Conservation (phyloP, 2,329 filamentous ascomycete genomes). For the Fusarium marasasianum region DNA sequence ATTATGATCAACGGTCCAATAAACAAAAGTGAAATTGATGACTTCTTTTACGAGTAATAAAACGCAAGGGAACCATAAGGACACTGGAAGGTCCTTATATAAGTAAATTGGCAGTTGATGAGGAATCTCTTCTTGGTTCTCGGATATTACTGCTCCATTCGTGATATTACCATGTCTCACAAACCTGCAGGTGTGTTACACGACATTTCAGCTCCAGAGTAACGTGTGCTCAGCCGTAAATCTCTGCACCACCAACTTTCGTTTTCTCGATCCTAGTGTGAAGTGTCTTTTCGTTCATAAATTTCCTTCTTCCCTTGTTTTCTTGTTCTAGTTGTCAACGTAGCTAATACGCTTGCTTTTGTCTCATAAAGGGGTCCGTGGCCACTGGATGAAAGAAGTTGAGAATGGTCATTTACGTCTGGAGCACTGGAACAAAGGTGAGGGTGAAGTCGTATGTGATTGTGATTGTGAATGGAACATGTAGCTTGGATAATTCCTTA, state of each 20-base stretch:
- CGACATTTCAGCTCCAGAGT: background rate
- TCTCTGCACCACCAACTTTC: rapidly evolving
- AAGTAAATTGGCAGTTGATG: background rate
- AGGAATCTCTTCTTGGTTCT: background rate
- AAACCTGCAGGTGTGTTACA: background rate
- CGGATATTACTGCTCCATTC: background rate
- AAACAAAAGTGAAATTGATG: too few relatives aligned
- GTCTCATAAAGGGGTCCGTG: rapidly evolving
- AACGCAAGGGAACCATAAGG: rapidly evolving
- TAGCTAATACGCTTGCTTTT: background rate
- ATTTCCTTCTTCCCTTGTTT: rapidly evolving
- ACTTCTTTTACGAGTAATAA: rapidly evolving
- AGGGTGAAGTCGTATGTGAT: background rate
- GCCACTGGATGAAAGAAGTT: rapidly evolving
- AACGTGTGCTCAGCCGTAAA: background rate
- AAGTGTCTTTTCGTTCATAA: rapidly evolving
- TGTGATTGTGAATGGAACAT: background rate
- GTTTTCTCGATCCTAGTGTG: rapidly evolving
- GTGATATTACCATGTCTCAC: background rate
- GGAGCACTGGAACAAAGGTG: rapidly evolving
- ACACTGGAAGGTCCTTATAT: background rate
- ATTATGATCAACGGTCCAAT: background rate
- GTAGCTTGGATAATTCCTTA: background rate
- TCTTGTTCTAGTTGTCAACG: rapidly evolving
- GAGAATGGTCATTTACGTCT: rapidly evolving